Evolutionary conservation across 1,139 yeast species (phyloP), one percentile per base, ranked within the genome.

Genomic region (Candida sojae): DNA sequence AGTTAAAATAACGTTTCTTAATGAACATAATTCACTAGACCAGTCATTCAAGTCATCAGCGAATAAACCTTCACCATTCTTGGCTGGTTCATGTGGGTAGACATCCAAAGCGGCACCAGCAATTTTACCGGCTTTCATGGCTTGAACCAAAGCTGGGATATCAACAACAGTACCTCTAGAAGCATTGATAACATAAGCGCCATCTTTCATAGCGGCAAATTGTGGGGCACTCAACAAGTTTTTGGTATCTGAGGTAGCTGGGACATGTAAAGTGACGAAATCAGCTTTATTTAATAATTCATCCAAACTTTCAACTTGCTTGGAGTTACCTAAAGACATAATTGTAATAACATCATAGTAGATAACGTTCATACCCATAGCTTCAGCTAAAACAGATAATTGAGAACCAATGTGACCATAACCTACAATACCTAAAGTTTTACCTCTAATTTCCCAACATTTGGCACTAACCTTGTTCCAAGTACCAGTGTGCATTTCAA

Each of bases 361-460:
- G 55, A 93, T 77, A 49, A 93, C 98, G 59, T 88, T 88, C 97
- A 93, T 88, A 74, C 99, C 99, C 86, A 93, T 86, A 42, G 97
- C 84, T 78, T 93, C 99, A 43, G 99, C 98, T 59, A 93, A 78
- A 23, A 93, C 99, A 6, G 97, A 88, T 66, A 93, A 84, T 74
- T 93, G 99, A 41, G 98, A 78, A 61, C 99, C 99, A 72, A 93
- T 95, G 69, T 93, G 99, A 59, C 99, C 99, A 64, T 95, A 93
- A 57, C 99, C 99, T 33, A 93, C 80, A 63, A 93, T 93, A 56
- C 99, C 99, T 59, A 93, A 80, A 47, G 99, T 93, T 74, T 93
- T 93, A 59, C 99, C 99, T 75, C 99, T 88, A 60, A 95, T 92
- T 76, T 93, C 99, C 99, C 99, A 93, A 75, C 99, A 93, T 70